phyloP scores from a whole-genome alignment of 257 asterid genomes.

The Solanum ossicruentum region DNA sequence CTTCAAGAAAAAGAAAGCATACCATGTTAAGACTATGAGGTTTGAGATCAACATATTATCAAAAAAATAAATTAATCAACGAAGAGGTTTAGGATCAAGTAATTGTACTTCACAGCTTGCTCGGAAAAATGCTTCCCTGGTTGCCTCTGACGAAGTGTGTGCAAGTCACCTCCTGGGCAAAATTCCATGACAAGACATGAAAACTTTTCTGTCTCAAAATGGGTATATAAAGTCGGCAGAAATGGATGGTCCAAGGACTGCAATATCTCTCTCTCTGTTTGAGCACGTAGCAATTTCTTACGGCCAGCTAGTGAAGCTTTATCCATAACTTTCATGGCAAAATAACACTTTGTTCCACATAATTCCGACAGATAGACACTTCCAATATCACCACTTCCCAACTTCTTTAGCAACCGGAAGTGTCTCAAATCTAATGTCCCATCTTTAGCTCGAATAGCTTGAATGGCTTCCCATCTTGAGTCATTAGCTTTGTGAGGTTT shows the following conservation, averaged over 20 bases:
- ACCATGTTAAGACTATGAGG: background rate
- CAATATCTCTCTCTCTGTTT: background rate
- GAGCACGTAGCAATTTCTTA: background rate
- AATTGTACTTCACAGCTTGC: background rate
- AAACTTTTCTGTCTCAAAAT: background rate
- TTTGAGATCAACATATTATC: background rate
- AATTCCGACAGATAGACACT: background rate
- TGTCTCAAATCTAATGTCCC: background rate
- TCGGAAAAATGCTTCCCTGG: background rate
- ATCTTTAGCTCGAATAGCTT: background rate
- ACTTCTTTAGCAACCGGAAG: background rate
- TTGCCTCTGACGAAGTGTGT: constrained; percentile 1
- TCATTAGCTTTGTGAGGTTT: background rate
- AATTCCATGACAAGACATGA: background rate
- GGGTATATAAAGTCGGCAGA: background rate
- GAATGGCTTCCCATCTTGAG: background rate
- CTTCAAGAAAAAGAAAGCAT: background rate
- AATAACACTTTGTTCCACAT: background rate
- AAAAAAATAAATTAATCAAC: background rate
- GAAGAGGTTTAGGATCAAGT: background rate
- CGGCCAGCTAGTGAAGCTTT: background rate
- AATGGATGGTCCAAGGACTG: constrained; percentile 1
- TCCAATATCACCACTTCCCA: constrained; percentile 2
- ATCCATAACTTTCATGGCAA: constrained; percentile 1
- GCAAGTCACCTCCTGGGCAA: background rate